A percentile compares a stretch with the other conserved stretches of the same genome.
Evolutionary conservation across 2,329 filamentous ascomycete genomes (phyloP).

Genomic region (Sodiomyces alkalinus): DNA sequence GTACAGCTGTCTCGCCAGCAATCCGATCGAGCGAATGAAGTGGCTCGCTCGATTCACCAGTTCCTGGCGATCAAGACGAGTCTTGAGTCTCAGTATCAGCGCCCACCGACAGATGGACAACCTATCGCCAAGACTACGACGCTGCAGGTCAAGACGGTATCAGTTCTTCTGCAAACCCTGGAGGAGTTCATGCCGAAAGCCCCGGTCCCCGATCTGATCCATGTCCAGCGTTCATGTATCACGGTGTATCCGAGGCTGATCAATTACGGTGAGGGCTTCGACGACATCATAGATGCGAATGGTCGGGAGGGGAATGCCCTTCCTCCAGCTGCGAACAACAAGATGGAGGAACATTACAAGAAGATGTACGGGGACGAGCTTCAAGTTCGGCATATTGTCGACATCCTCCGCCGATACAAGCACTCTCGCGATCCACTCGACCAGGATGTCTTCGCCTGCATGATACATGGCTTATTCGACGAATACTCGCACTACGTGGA

Average conservation of each 20-base stretch:
- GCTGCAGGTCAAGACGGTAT: conserved; percentile 73
- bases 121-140: conserved; percentile 45
- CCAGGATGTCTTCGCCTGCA: conserved; percentile 93
- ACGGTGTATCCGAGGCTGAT: conserved; percentile 87
- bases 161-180: conserved; percentile 63
- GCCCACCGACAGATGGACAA: conserved; percentile 48
- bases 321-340: conserved; percentile 61
- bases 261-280: conserved; percentile 87
- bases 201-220: conserved; percentile 53
- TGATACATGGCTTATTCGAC: conserved; percentile 96
- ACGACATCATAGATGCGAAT: conserved; percentile 81
- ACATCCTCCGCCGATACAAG: conserved; percentile 75
- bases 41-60: conserved; percentile 57
- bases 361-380: conserved; percentile 92
- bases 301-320: conserved; percentile 69
- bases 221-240: conserved; percentile 75
- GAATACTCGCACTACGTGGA: conserved; percentile 93
- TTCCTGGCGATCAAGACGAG: conserved; percentile 77
- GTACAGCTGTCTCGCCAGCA: conserved; percentile 66
- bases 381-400: conserved; percentile 72
- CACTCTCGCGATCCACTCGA: conserved; percentile 69
- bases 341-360: conserved; percentile 97
- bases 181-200: conserved; percentile 50
- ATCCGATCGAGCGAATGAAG: conserved; percentile 47
- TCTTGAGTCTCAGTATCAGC: conserved; percentile 61